Conservation (phyloP, 2,329 filamentous ascomycete genomes). For the Colletotrichum gloeosporioides region DNA sequence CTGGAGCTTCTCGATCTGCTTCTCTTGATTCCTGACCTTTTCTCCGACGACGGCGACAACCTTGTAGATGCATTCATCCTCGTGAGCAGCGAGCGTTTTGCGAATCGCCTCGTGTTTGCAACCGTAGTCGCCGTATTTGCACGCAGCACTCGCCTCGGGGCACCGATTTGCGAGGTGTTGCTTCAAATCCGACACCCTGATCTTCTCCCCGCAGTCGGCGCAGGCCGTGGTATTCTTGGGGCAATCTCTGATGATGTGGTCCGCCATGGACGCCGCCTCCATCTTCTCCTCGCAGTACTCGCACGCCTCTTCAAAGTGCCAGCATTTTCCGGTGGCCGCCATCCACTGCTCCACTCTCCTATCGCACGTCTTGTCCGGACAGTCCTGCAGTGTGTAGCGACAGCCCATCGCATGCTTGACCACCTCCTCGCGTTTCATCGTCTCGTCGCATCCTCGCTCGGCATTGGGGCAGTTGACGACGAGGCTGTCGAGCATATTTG, state of each 20-base stretch:
- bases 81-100: constrained; percentile 49
- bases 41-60: constrained; percentile 55
- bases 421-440: constrained; percentile 58
- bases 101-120: constrained; percentile 48
- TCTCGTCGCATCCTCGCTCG: constrained; percentile 53
- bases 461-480: constrained; percentile 63
- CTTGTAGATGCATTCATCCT: constrained; percentile 55
- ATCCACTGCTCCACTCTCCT: constrained; percentile 58
- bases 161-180: constrained; percentile 54
- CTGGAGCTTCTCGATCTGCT: constrained; percentile 50
- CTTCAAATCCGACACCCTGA: constrained; percentile 50
- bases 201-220: constrained; percentile 49
- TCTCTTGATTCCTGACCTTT: constrained; percentile 51
- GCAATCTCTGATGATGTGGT: constrained; percentile 50
- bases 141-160: constrained; percentile 41
- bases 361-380: constrained; percentile 57
- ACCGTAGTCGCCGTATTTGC: constrained; percentile 55
- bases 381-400: constrained; percentile 59
- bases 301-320: constrained; percentile 58
- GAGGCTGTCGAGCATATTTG: constrained; percentile 66
- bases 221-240: constrained; percentile 54
- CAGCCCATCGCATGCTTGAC: constrained; percentile 64
- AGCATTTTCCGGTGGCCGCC: constrained; percentile 42
- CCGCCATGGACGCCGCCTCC: constrained; percentile 52
- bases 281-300: constrained; percentile 57